Evolutionary conservation across 1,284 basidiomycete species (phyloP).

Genomic region (Pascua guehoae): DNA sequence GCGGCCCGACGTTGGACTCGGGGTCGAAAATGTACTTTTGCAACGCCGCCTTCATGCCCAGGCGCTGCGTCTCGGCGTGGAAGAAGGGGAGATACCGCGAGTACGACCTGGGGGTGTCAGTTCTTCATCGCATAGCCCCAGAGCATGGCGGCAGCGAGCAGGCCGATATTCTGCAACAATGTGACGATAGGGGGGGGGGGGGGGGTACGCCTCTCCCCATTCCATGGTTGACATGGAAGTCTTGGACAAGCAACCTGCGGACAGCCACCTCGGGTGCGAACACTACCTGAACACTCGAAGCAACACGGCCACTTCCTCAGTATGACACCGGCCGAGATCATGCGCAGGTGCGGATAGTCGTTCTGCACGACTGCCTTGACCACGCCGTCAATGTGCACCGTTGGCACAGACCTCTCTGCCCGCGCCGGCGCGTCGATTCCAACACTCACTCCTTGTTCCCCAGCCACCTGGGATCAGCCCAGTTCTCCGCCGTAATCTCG

Average conservation of each 20-base stretch:
- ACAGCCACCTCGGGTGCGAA: too few relatives aligned
- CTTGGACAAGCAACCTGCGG: too few relatives aligned
- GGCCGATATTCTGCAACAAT: slow-evolving; percentile 35
- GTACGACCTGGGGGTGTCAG: slow-evolving; percentile 48
- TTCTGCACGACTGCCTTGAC: too few relatives aligned
- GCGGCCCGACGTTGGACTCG: slow-evolving; percentile 45
- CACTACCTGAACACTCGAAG: too few relatives aligned
- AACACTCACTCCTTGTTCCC: slow-evolving; percentile 50
- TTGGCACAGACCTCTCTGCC: too few relatives aligned
- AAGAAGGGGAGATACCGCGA: slow-evolving; percentile 60
- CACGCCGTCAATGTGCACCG: too few relatives aligned
- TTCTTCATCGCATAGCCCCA: slow-evolving; percentile 51
- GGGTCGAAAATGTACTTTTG: slow-evolving; percentile 59
- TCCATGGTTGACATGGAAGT: too few relatives aligned
- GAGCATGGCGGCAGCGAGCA: slow-evolving; percentile 38
- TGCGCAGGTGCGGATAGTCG: too few relatives aligned
- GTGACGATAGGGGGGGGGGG: slow-evolving; percentile 28
- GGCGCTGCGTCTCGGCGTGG: slow-evolving; percentile 51
- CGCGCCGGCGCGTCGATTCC: too few relatives aligned
- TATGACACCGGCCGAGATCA: too few relatives aligned
- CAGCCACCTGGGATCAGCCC: slow-evolving; percentile 54
- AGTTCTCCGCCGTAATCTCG: slow-evolving; percentile 52
- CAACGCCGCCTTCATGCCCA: slow-evolving; percentile 53
- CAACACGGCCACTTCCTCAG: too few relatives aligned
- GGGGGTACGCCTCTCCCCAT: neutral